Evolutionary conservation across 805 yeast genomes (phyloP), one percentile per base, ranked within the genome.

Genomic region (Ogataea methanolica): DNA sequence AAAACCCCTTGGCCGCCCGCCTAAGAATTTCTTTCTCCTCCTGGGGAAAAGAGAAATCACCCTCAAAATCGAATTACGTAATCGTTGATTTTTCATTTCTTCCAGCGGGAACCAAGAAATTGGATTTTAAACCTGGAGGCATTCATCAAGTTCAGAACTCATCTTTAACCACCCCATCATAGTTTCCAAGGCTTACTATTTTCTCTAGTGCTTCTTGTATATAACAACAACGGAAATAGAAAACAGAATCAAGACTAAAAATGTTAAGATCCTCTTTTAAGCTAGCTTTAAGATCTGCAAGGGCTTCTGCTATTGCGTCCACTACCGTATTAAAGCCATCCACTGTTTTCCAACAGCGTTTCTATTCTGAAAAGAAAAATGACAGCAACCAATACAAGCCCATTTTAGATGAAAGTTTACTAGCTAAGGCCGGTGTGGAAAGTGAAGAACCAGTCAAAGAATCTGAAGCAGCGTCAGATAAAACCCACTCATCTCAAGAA

Each of bases 401-500:
- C 17, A 77, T 90, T 55, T 72, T 91, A 52, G 82, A 85, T 42
- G 96, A 91, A 52, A 96, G 90, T 61, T 60, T 90, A 60, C 74
- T 91, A 49, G 83, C 85, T 33, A 80, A 82, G 59, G 96, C 96
- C 12, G 97, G 97, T 36, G 80, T 90, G 47, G 92, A 88, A 47
- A 64, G 72, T 4, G 78, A 77, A 23, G 56, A 50, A 29, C 47
- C 51, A 19, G 41, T 34, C 21, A 46, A 51, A 22, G 55, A 51
- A 15, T 35, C 52, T 7, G 43, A 54, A 35, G 23, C 33, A 8
- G 48, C 47, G 16, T 42, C 40, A 9, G 42, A 29, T n/a, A 29
- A 41, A 36, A 22, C 19, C 5, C 33, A 41, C 23, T 38, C 36
- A 33, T n/a, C 31, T n/a, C 16, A 40, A 3, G 58, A 59, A 37